These are phyloP conservation scores for Diplogelasinospora grovesii DNA, from an alignment of 495 filamentous ascomycete species.

Conservation along the genomic window DNA sequence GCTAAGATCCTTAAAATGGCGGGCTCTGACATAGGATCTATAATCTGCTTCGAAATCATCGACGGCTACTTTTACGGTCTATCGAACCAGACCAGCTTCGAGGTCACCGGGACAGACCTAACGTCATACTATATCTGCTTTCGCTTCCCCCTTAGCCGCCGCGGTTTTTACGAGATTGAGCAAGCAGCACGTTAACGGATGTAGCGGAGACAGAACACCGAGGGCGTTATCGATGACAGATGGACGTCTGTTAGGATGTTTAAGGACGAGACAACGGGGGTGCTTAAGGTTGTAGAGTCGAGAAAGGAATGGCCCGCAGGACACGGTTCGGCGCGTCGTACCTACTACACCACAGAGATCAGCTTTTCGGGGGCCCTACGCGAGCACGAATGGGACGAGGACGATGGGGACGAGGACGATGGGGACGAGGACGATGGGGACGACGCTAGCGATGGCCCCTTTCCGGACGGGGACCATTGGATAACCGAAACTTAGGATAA, in stretches of 20 bases:
- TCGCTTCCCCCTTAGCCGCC: slow-evolving; percentile 46
- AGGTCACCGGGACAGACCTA: slow-evolving; percentile 61
- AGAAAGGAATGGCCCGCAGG: slow-evolving; percentile 63
- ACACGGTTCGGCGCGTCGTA: slow-evolving; percentile 54
- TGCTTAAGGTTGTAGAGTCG: slow-evolving; percentile 59
- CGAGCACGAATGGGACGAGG: no score
- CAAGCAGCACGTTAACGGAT: slow-evolving; percentile 34
- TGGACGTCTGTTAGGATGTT: slow-evolving; percentile 65
- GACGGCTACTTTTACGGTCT: slow-evolving; percentile 64
- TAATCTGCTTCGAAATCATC: slow-evolving; percentile 65
- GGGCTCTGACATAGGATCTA: slow-evolving; percentile 59
- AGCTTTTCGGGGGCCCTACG: no score
- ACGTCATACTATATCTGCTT: slow-evolving; percentile 65
- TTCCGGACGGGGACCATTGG: no score
- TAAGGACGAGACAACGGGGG: slow-evolving; percentile 53
- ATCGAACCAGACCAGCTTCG: slow-evolving; percentile 58
- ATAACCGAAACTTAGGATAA: slow-evolving; percentile 2
- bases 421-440: no score
- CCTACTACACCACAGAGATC: slow-evolving; percentile 60
- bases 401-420: slow-evolving; percentile 16
- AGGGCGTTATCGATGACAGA: slow-evolving; percentile 71
- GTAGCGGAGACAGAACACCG: slow-evolving; percentile 62
- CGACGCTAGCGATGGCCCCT: no score
- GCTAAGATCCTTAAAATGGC: slow-evolving; percentile 48
- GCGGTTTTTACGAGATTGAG: slow-evolving; percentile 25